These are phyloP conservation scores for Casaregolazyma suthepensis DNA, from an alignment of 1,139 yeast genomes.

Conservation along the genomic window DNA sequence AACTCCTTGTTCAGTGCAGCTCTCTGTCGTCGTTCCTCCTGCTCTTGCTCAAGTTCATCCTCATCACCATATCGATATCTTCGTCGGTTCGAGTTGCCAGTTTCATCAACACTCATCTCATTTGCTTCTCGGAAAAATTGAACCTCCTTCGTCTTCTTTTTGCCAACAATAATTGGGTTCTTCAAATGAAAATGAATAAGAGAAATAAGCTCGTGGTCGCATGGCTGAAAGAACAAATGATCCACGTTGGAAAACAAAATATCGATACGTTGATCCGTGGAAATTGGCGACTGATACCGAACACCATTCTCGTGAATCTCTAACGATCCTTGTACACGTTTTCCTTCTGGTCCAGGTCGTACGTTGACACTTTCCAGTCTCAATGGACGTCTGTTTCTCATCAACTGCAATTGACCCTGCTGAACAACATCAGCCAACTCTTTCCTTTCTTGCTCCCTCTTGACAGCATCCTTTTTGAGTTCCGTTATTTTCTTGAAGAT, in stretches of 20 bases:
- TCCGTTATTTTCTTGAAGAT: conserved; percentile 88
- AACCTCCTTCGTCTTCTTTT: conserved; percentile 89
- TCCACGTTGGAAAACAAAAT: conserved; percentile 84
- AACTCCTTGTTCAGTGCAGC: conserved; percentile 89
- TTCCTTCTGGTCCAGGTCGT: conserved; percentile 95
- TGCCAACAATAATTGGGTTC: conserved; percentile 91
- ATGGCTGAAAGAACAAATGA: conserved; percentile 92
- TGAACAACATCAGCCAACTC: conserved; percentile 92
- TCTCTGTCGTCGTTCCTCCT: conserved; percentile 92
- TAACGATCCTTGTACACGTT: conserved; percentile 85
- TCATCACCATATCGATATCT: conserved; percentile 90
- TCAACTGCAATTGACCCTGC: conserved; percentile 82
- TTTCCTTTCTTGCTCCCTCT: conserved; percentile 85
- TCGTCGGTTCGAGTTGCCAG: conserved; percentile 72
- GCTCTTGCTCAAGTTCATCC: conserved; percentile 97
- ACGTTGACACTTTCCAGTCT: conserved; percentile 83
- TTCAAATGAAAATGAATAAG: conserved; percentile 88
- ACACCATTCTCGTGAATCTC: conserved; percentile 96
- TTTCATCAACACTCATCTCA: conserved; percentile 94
- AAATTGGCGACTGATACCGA: conserved; percentile 74
- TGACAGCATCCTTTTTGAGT: conserved; percentile 84
- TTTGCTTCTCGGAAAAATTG: conserved; percentile 97
- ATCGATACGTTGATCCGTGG: conserved; percentile 83
- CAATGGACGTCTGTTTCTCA: conserved; percentile 73
- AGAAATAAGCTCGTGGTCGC: conserved; percentile 90